A percentile compares a stretch with the other conserved stretches of the same genome.
phyloP scores from a whole-genome alignment of 768 basidiomycete genomes.

The Kwoniella sp. region DNA sequence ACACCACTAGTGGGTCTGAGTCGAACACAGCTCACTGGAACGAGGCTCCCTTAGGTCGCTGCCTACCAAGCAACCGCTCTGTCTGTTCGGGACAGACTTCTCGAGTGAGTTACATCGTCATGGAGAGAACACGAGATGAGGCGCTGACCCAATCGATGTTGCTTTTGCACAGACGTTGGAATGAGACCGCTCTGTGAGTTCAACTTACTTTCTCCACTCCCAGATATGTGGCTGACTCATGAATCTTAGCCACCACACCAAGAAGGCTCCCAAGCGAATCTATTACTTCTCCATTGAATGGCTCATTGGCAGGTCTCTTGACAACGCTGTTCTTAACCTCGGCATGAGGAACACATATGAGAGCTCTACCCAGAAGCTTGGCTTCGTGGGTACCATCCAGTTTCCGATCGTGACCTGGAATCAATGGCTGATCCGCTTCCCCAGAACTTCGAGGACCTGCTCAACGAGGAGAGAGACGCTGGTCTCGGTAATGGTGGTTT shows the following conservation, averaged over 20 bases:
- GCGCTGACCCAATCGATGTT: constrained; percentile 2
- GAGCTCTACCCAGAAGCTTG: constrained; percentile 71
- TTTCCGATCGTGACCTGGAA: background rate
- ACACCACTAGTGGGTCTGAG: background rate
- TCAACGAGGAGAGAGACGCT: constrained; percentile 89
- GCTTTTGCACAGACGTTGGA: constrained; percentile 60
- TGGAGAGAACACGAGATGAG: background rate
- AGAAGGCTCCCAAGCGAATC: constrained; percentile 55
- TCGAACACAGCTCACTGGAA: constrained; percentile 6
- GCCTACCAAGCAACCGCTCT: constrained; percentile 91
- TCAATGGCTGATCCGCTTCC: background rate
- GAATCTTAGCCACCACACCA: constrained; percentile 51
- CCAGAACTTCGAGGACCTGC: constrained; percentile 73
- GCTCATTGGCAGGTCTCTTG: constrained; percentile 58
- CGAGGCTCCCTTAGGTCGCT: constrained; percentile 61
- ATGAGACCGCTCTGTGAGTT: constrained; percentile 68
- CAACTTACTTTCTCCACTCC: background rate
- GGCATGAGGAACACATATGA: constrained; percentile 76
- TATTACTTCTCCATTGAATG: constrained; percentile 97
- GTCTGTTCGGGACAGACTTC: constrained; percentile 81
- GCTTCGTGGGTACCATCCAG: constrained; percentile 61
- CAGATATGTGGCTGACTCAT: constrained; percentile 14
- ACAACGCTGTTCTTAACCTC: constrained; percentile 82
- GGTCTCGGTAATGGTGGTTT: constrained; percentile 94
- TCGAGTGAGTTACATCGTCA: constrained; percentile 61